These are phyloP conservation scores for Ophiocordyceps sinensis DNA, from an alignment of 2,329 filamentous ascomycete species.

Conservation along the genomic window DNA sequence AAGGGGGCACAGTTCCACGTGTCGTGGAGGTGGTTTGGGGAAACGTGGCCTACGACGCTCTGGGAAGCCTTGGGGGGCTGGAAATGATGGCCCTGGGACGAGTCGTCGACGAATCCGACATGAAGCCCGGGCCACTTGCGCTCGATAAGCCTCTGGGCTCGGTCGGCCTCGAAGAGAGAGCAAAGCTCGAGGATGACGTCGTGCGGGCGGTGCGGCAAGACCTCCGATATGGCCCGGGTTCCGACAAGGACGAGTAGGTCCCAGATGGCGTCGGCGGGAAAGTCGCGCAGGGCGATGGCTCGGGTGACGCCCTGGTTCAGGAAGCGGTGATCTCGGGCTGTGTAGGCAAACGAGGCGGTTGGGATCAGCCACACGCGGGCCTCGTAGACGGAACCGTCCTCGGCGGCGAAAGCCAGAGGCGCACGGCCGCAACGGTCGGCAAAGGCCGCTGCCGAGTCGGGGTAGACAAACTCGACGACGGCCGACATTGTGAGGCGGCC, in stretches of 20 bases:
- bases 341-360: conserved; percentile 3
- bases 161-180: conserved; percentile 4
- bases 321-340: not conserved
- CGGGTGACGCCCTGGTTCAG: conserved; percentile 1
- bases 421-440: not conserved
- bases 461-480: conserved; percentile 9
- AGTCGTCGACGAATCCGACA: not conserved
- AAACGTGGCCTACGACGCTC: too few relatives aligned
- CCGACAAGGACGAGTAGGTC: conserved; percentile 6
- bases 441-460: not conserved
- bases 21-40: too few relatives aligned
- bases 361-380: conserved; percentile 3
- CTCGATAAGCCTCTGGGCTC: not conserved
- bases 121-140: not conserved
- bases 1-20: too few relatives aligned
- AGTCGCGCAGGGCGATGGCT: conserved; percentile 4
- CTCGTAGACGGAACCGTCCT: not conserved
- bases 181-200: conserved; percentile 8
- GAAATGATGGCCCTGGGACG: not conserved
- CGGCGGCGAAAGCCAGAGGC: not conserved
- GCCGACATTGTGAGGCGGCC: not conserved
- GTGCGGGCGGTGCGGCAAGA: not conserved
- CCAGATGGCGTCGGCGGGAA: conserved; percentile 10
- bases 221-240: conserved; percentile 1
- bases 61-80: too few relatives aligned